Base-by-base conservation (phyloP, 345 rosid genomes). In the Rubroshorea leprosula region DNA sequence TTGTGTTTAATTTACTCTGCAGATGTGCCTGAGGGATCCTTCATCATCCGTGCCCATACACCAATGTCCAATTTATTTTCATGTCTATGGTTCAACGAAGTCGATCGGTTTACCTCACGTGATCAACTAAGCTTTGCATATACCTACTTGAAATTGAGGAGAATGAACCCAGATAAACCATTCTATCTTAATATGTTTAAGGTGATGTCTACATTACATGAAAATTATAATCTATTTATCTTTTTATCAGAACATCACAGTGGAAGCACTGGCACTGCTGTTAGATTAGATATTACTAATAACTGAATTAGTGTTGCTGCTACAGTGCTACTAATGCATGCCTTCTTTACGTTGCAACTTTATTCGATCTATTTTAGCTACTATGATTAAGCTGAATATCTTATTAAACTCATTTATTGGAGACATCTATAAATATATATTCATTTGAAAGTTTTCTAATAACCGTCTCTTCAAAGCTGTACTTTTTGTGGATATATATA, bases 21-120 rank as follows among this genome's bases (percentile, higher is more conserved):
- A 89, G 99, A 87, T 85, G 99, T 93, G 24, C 97, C 94, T 49
- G 99, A 93, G 79, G 99, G 97, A 62, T 89, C 97, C 25, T 87
- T 93, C 63, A 93, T 89, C 45, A 71, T 89, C 49, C 78, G 86
- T 46, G 97, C 94, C 24, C 96, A 86, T 68, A 93, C 96, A 35
- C 85, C 96, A 49, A 89, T 89, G 96, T 89, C 99, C 49, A 93
- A 93, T 69, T 78, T 93, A 55, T 89, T 93, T 77, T 68, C 99
- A 1, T 93, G 99, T 50, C 81, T 83, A 51, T 89, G 99, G 99
- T 93, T 89, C 71, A 89, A 87, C 61, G 96, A 93, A 75, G 94
- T 93, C 61, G 79, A 85, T 72, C 88, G 89, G 53, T 89, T 89
- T 69, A 93, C 97, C 1, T 83, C 99, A 0, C 83, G 92, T 46